Evolutionary conservation across 73 alveolate genomes (phyloP).

Genomic region (Paramecium sonneborni): DNA sequence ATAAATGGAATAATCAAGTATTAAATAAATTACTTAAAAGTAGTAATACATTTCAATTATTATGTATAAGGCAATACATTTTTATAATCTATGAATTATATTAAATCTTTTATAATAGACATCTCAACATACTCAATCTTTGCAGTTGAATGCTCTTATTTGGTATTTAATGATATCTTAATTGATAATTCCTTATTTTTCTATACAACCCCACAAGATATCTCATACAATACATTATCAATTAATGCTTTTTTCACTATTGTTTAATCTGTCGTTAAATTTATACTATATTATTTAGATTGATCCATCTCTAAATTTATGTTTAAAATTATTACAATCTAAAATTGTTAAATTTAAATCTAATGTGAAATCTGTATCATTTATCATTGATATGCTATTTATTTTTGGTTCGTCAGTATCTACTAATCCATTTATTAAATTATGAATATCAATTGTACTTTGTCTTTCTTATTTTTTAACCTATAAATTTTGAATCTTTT

Average conservation of each 20-base stretch:
- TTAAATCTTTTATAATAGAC: slow-evolving; percentile 27
- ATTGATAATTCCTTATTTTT: slow-evolving; percentile 5
- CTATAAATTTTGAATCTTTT: background rate
- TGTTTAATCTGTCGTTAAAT: slow-evolving; percentile 22
- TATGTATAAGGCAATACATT: slow-evolving; percentile 8
- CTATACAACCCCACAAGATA: background rate
- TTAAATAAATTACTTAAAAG: slow-evolving; percentile 9
- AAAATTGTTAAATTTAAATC: slow-evolving; percentile 42
- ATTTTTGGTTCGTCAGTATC: background rate
- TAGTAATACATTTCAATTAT: background rate
- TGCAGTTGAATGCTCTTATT: background rate
- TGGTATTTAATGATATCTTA: background rate
- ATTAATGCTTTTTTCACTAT: slow-evolving; percentile 1
- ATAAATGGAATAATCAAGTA: slow-evolving; percentile 24
- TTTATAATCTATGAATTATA: slow-evolving; percentile 11
- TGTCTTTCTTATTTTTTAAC: background rate
- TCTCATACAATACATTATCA: background rate
- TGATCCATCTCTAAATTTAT: background rate
- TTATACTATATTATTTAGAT: background rate
- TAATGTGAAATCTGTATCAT: slow-evolving; percentile 29
- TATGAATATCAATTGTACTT: slow-evolving; percentile 22
- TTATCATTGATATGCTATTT: slow-evolving; percentile 44
- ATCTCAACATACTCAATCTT: slow-evolving; percentile 22
- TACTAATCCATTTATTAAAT: background rate
- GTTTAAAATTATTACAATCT: background rate